phyloP scores from a whole-genome alignment of 2,329 filamentous ascomycete species.

The Fusarium musae region DNA sequence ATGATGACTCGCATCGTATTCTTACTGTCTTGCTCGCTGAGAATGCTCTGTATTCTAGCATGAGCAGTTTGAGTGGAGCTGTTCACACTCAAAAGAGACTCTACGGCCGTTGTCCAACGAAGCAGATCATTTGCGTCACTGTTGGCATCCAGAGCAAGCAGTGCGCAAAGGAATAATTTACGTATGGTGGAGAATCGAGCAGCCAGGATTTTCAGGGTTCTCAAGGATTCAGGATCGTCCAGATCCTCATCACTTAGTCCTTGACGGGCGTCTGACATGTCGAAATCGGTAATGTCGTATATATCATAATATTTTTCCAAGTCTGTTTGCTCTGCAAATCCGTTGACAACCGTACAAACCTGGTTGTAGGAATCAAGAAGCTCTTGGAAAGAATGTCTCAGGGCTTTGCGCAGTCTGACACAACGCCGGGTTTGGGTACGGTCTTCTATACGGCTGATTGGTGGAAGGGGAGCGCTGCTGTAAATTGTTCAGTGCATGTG shows the following conservation, averaged over 20 bases:
- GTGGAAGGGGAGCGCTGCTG: conserved; percentile 88
- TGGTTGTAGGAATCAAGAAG: conserved; percentile 78
- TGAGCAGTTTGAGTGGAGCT: conserved; percentile 70
- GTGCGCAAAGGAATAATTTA: conserved; percentile 87
- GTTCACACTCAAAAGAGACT: conserved; percentile 76
- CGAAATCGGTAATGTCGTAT: conserved; percentile 80
- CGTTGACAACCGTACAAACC: conserved; percentile 74
- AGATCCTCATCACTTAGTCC: conserved; percentile 74
- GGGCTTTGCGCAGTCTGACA: conserved; percentile 78
- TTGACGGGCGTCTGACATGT: conserved; percentile 75
- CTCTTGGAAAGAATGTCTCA: conserved; percentile 75
- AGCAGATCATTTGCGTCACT: conserved; percentile 80
- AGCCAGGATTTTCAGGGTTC: conserved; percentile 82
- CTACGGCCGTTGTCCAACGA: conserved; percentile 81
- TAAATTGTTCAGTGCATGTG: conserved; percentile 6
- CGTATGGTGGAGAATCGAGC: conserved; percentile 83
- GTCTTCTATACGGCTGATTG: conserved; percentile 92
- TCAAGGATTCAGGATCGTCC: conserved; percentile 81
- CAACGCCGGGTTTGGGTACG: conserved; percentile 83
- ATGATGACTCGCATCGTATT: conserved; percentile 16
- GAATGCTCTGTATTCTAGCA: conserved; percentile 72
- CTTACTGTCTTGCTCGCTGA: conserved; percentile 84
- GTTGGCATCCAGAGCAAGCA: conserved; percentile 86
- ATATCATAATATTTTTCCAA: conserved; percentile 94
- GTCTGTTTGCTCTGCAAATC: conserved; percentile 81